Evolutionary conservation across 345 rosid species (phyloP).

Genomic region (Salix arbutifolia): DNA sequence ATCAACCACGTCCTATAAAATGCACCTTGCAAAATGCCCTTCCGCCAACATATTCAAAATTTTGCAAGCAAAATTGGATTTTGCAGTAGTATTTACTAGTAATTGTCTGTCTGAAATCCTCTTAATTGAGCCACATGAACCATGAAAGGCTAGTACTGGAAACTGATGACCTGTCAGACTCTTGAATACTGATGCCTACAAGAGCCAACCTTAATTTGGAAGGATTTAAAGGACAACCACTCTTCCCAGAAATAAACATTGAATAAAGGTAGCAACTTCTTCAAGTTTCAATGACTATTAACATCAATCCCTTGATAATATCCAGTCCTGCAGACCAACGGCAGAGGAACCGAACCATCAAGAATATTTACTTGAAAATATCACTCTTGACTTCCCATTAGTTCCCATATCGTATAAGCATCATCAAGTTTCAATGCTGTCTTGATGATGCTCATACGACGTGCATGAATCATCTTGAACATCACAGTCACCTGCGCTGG

Average conservation of each 20-base stretch:
- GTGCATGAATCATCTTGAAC: slow-evolving; percentile 36
- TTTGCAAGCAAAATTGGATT: slow-evolving; percentile 2
- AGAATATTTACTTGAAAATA: background rate
- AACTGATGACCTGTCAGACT: background rate
- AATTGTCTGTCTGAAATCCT: background rate
- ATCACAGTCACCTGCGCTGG: slow-evolving; percentile 16
- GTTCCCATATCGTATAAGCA: too few species aligned
- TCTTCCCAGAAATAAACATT: background rate
- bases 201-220: slow-evolving; percentile 1
- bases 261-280: background rate
- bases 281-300: background rate
- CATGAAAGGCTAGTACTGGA: background rate
- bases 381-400: slow-evolving; percentile 19
- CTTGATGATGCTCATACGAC: slow-evolving; percentile 27
- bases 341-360: background rate
- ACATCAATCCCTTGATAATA: background rate
- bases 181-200: background rate
- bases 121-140: background rate
- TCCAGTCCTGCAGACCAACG: background rate
- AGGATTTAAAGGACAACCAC: background rate
- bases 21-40: background rate
- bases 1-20: background rate
- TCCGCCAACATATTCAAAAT: background rate
- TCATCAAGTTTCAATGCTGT: too few species aligned
- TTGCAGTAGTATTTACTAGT: background rate